These are phyloP conservation scores for Globisporangium echinulatum DNA, from an alignment of 352 stramenopile genomes.

Conservation along the genomic window DNA sequence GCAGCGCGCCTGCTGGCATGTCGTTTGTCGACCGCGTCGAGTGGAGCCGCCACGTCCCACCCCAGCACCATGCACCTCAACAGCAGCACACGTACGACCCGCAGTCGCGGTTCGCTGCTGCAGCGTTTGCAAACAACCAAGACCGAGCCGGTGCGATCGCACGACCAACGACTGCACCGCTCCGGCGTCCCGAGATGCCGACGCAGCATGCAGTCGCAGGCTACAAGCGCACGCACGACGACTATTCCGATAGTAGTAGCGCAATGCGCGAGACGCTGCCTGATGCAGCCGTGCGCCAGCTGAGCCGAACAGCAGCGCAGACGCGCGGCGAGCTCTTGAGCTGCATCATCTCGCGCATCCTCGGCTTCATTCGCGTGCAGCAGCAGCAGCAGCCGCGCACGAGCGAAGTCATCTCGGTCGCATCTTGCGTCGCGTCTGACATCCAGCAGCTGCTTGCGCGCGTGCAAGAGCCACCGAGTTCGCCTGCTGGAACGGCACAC, in stretches of 20 bases:
- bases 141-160: constrained; percentile 6
- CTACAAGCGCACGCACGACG: constrained; percentile 10
- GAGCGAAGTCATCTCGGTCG: constrained; percentile 34
- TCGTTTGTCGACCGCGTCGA: constrained; percentile 20
- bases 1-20: constrained; percentile 12
- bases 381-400: constrained; percentile 21
- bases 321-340: constrained; percentile 55
- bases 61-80: constrained; percentile 8
- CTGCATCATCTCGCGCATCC: constrained; percentile 61
- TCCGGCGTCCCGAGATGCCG: background rate
- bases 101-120: constrained; percentile 10
- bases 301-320: constrained; percentile 52
- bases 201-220: background rate
- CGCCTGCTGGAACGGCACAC: constrained; percentile 7
- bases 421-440: constrained; percentile 44
- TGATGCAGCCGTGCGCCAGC: constrained; percentile 52
- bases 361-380: constrained; percentile 57
- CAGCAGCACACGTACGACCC: constrained; percentile 11
- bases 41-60: constrained; percentile 24
- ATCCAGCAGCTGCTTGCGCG: constrained; percentile 56
- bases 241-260: background rate
- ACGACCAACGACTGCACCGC: background rate
- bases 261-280: constrained; percentile 10
- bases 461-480: constrained; percentile 32
- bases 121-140: constrained; percentile 3